phyloP scores from a whole-genome alignment of 2,329 filamentous ascomycete genomes.

The Parasarocladium wereldwijsianum region DNA sequence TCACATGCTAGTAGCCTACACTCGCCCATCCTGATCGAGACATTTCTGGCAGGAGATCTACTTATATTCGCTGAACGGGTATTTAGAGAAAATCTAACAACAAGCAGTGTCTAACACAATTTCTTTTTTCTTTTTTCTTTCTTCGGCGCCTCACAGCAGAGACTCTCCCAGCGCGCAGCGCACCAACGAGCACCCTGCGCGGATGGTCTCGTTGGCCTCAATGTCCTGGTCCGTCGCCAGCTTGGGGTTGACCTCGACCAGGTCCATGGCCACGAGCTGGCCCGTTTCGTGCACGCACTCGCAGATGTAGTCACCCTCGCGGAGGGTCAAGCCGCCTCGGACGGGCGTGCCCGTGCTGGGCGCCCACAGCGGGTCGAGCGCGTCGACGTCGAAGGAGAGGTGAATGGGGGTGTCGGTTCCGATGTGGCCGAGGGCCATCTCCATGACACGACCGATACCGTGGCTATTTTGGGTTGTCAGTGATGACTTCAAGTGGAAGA shows the following conservation, averaged over 20 bases:
- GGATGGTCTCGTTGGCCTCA: conserved; percentile 75
- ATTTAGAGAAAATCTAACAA: no score
- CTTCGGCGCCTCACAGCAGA: conserved; percentile 54
- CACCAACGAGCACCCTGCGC: conserved; percentile 82
- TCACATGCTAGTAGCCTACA: no score
- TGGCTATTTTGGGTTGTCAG: conserved; percentile 35
- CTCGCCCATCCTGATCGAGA: no score
- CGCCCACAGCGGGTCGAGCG: conserved; percentile 89
- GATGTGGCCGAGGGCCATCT: conserved; percentile 96
- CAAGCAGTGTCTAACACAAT: no score
- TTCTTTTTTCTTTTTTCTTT: neutral
- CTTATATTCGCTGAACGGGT: no score
- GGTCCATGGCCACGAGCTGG: conserved; percentile 62
- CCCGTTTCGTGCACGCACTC: conserved; percentile 73
- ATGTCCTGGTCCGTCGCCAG: conserved; percentile 41
- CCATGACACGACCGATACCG: conserved; percentile 89
- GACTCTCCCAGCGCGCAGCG: conserved; percentile 87
- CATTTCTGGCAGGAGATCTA: no score
- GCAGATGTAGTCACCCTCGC: conserved; percentile 95
- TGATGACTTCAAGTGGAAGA: neutral
- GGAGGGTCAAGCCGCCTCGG: conserved; percentile 77
- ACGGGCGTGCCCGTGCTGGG: conserved; percentile 93
- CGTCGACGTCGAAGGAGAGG: conserved; percentile 39
- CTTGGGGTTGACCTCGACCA: conserved; percentile 70
- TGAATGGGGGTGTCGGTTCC: conserved; percentile 92